Percentiles rank a stretch among this genome's conserved stretches.
These are phyloP conservation scores for Agrostemma githago DNA, from an alignment of 148 eudicot genomes.

Conservation along the genomic window DNA sequence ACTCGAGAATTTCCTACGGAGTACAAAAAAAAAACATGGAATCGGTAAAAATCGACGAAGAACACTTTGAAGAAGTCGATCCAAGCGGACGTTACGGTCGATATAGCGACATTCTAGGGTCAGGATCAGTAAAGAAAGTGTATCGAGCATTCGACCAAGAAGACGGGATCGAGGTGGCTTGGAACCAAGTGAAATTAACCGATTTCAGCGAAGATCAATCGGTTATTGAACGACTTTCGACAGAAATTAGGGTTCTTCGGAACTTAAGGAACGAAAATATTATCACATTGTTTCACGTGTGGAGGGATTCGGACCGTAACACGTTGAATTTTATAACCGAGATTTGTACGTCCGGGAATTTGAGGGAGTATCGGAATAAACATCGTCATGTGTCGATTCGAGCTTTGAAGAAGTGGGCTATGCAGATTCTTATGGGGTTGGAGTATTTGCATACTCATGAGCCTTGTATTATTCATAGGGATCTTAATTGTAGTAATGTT, in stretches of 20 bases:
- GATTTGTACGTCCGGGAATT: conserved; percentile 61
- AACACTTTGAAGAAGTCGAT: conserved; percentile 60
- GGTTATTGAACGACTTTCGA: conserved; percentile 34
- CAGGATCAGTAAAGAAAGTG: conserved; percentile 70
- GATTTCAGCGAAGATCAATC: conserved; percentile 50
- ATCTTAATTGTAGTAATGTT: conserved; percentile 76
- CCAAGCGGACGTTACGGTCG: conserved; percentile 68
- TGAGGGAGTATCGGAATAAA: conserved; percentile 68
- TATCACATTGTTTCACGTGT: conserved; percentile 47
- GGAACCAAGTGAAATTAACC: conserved; percentile 63
- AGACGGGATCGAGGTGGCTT: conserved; percentile 79
- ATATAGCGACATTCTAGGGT: conserved; percentile 54
- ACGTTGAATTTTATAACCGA: conserved; percentile 70
- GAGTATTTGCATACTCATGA: conserved; percentile 72
- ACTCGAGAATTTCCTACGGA: too few relatives aligned
- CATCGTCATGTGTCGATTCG: conserved; percentile 57
- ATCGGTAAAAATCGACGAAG: conserved; percentile 23
- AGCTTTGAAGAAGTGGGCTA: conserved; percentile 79
- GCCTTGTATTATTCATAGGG: conserved; percentile 78
- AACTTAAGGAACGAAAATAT: conserved; percentile 46
- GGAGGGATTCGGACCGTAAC: conserved; percentile 49
- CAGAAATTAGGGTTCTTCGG: conserved; percentile 51
- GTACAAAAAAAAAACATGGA: conserved; percentile 2
- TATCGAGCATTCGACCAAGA: conserved; percentile 69
- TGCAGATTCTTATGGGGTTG: conserved; percentile 64